phyloP scores from a whole-genome alignment of 1,284 basidiomycete species.

The Ustilago sp. region DNA sequence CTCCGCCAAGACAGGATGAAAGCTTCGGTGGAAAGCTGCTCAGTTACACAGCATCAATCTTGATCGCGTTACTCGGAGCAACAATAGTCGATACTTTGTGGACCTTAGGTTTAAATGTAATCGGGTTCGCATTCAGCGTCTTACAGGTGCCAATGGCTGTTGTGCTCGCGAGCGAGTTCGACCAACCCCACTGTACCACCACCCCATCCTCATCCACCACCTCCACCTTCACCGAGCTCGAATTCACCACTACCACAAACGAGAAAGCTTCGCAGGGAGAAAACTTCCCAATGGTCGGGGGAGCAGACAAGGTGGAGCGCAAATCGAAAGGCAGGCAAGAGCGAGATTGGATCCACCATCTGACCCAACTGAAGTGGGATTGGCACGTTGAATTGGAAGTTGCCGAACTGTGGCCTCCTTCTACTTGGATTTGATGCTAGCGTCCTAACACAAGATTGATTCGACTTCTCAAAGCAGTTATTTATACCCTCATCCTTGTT shows the following conservation, averaged over 20 bases:
- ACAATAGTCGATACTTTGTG: slow-evolving; percentile 1
- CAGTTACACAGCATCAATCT: too few species aligned
- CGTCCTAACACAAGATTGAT: not conserved
- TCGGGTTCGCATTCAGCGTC: slow-evolving; percentile 9
- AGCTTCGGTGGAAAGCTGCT: too few species aligned
- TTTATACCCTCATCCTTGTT: not conserved
- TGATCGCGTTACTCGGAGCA: not conserved
- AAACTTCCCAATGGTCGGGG: too few species aligned
- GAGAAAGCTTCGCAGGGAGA: too few species aligned
- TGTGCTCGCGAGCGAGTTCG: not conserved
- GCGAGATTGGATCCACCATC: not conserved
- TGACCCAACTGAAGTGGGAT: slow-evolving; percentile 34
- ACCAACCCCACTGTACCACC: not conserved
- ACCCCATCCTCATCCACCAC: not conserved
- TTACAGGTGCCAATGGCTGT: slow-evolving; percentile 20
- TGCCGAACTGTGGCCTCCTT: slow-evolving; percentile 24
- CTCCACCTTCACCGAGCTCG: not conserved
- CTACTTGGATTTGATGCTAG: not conserved
- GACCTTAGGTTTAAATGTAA: slow-evolving; percentile 6
- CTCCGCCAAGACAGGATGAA: not conserved
- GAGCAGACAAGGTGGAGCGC: not conserved
- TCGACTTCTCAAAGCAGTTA: too few species aligned
- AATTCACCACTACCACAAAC: not conserved
- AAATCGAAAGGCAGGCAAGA: not conserved
- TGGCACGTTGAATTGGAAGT: slow-evolving; percentile 37